Evolutionary conservation across 2,329 filamentous ascomycete species (phyloP).

Genomic region (Fusarium torreyae): DNA sequence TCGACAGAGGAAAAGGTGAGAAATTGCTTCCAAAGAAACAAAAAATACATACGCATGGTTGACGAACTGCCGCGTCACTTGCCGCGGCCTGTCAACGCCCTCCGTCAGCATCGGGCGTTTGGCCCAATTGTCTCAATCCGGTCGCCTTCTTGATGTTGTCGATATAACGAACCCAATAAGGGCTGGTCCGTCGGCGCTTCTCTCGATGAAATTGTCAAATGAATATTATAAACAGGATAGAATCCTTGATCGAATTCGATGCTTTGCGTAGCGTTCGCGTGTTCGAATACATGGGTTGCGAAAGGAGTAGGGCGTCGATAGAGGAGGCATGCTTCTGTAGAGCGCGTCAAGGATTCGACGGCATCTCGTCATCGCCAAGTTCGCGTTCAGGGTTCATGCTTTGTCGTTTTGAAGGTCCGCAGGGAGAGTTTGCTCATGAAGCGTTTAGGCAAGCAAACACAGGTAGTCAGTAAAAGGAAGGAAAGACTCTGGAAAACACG

Average conservation of each 20-base stretch:
- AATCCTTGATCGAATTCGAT: background rate
- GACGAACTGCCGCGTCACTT: background rate
- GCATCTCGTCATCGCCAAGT: background rate
- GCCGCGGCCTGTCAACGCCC: too few species aligned
- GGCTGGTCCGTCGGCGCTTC: background rate
- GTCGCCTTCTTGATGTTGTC: background rate
- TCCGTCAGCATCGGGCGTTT: background rate
- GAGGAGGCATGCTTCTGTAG: too few species aligned
- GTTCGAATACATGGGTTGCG: background rate
- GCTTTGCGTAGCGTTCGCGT: background rate
- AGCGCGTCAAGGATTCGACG: background rate
- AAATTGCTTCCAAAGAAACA: background rate
- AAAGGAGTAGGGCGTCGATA: too few species aligned
- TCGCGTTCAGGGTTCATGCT: background rate
- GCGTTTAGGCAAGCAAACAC: background rate
- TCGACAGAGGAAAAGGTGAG: background rate
- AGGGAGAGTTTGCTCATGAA: background rate
- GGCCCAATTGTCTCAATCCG: conserved; percentile 1
- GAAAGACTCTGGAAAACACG: too few species aligned
- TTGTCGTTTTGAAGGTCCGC: background rate
- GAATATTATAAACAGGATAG: background rate
- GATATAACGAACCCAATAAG: background rate
- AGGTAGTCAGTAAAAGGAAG: too few species aligned
- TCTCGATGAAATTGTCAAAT: background rate
- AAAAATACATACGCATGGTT: background rate